Base-by-base conservation (phyloP, 139 green algal genomes). In the Desmodesmus armatus region DNA sequence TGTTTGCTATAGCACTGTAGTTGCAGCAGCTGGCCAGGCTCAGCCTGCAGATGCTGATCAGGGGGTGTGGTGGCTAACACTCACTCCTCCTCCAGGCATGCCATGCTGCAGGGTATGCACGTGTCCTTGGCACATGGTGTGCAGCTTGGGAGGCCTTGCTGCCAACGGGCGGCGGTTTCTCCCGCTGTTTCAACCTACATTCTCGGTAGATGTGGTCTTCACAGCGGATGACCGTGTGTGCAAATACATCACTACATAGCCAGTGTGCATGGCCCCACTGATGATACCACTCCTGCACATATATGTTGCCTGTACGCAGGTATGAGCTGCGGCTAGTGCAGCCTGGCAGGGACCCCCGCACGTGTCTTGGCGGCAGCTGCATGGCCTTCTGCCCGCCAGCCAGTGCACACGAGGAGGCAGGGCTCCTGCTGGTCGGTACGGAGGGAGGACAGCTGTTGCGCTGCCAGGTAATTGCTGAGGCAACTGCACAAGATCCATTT, bases 381-480 rank as follows among this genome's bases (percentile, higher is more conserved):
- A 88, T 94, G 88, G 85, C 82, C 17, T 91, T 94, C 82, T 82
- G 87, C 49, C 53, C 71, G 0, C 65, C 87, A 35, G 66, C 76
- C 51, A 71, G 37, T 47, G 72, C 40, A 5, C 71, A 83, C 79
- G 62, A 79, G 17, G 65, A 82, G 29, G 82, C 72, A n/a, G 49
- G 9, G 6, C 44, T 80, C 9, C 73, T 91, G 27, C 63, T 91
- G 5, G 87, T 91, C 40, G 91, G 90, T 29, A 91, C 92, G 17
- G 92, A 95, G 85, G 91, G 92, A 31, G 92, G 92, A 29, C 62
- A 73, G 13, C 70, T 95, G 60, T 84, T 89, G 78, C 63, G 66
- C 60, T 90, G 88, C 72, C 76, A 82, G 76, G 76, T 82, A 21
- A 43, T 2, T n/a, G n/a, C n/a, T 85, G 51, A 13, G 17, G 51